A percentile compares a stretch with the other conserved stretches of the same genome.
Evolutionary conservation across 495 filamentous ascomycete species (phyloP).

Genomic region (Oidiodendron maius): DNA sequence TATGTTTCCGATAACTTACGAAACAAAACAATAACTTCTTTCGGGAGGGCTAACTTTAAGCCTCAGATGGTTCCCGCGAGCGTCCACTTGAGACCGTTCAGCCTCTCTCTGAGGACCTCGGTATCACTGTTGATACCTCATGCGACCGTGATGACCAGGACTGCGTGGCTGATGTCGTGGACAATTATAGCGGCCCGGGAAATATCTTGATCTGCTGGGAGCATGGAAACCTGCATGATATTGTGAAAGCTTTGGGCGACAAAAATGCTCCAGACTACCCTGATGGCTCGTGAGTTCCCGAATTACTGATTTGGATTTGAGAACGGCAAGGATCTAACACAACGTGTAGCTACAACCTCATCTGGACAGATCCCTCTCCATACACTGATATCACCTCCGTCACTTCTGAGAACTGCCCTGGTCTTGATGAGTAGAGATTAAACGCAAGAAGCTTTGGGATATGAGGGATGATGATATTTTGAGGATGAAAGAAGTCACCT

Average conservation of each 20-base stretch:
- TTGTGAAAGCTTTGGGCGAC: constrained; percentile 35
- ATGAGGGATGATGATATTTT: too few species aligned
- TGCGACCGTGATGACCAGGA: constrained; percentile 41
- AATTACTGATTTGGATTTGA: not conserved
- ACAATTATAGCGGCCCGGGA: constrained; percentile 28
- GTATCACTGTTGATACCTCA: constrained; percentile 43
- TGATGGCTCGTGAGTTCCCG: constrained; percentile 16
- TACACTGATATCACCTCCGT: constrained; percentile 33
- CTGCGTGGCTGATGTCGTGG: constrained; percentile 38
- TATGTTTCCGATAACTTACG: constrained; percentile 8
- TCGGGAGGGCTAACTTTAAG: not conserved
- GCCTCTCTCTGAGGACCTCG: constrained; percentile 45
- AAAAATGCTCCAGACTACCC: constrained; percentile 11
- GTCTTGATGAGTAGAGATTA: constrained; percentile 35
- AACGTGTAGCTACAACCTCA: constrained; percentile 27
- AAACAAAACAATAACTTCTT: not conserved
- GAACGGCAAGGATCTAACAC: not conserved
- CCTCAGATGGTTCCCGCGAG: constrained; percentile 39
- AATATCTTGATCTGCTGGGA: constrained; percentile 59
- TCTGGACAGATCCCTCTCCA: constrained; percentile 41
- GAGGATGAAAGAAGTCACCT: too few species aligned
- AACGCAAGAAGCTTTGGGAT: too few species aligned
- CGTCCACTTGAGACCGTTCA: constrained; percentile 48
- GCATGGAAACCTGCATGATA: constrained; percentile 42
- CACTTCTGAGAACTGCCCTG: constrained; percentile 36